Conservation (phyloP, 768 basidiomycete genomes). For the Kwoniella dendrophila region DNA sequence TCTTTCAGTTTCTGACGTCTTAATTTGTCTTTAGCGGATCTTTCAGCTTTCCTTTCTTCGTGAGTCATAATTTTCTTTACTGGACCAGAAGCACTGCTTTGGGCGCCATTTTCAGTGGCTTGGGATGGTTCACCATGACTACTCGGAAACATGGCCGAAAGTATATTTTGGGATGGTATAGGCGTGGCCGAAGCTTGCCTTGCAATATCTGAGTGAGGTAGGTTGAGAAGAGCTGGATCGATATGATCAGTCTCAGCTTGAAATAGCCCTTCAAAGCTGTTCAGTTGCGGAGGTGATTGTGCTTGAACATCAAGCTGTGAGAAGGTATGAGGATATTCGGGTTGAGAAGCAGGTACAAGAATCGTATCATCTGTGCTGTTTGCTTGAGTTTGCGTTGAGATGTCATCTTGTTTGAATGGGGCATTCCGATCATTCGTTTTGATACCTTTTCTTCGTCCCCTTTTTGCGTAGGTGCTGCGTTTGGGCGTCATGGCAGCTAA, state of each 20-base stretch:
- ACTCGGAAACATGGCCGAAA: too few relatives aligned
- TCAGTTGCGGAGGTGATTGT: background rate
- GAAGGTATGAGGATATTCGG: slow-evolving; percentile 3
- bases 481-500: background rate
- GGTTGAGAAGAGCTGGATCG: background rate
- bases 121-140: background rate
- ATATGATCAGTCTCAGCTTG: background rate
- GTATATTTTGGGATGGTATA: too few relatives aligned
- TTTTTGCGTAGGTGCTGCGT: too few relatives aligned
- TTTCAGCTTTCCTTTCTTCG: background rate
- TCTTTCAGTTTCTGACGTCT: background rate
- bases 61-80: background rate
- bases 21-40: background rate
- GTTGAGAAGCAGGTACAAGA: slow-evolving; percentile 12
- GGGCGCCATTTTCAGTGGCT: background rate
- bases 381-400: background rate
- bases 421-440: slow-evolving; percentile 10
- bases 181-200: too few relatives aligned
- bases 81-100: background rate
- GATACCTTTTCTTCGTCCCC: slow-evolving; percentile 19
- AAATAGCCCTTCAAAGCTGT: slow-evolving; percentile 2
- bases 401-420: background rate
- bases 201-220: background rate
- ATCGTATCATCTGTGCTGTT: background rate
- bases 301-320: slow-evolving; percentile 1